Conservation (phyloP, 1,284 basidiomycete species). For the Sutorius eximius region DNA sequence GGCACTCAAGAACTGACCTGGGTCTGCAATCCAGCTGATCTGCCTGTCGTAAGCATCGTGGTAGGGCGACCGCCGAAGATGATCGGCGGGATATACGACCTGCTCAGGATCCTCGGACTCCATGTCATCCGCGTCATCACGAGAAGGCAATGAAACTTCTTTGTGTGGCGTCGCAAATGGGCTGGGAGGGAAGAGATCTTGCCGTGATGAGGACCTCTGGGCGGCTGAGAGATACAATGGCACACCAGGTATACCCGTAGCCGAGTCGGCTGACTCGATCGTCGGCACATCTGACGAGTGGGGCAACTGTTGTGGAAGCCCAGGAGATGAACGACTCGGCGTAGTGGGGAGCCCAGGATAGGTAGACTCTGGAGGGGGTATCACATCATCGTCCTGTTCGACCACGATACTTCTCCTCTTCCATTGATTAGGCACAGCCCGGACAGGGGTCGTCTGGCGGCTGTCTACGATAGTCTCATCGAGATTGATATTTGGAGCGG, state of each 20-base stretch:
- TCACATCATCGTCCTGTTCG: conserved; percentile 59
- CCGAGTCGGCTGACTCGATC: conserved; percentile 45
- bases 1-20: conserved; percentile 45
- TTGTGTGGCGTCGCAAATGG: conserved; percentile 71
- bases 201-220: conserved; percentile 48
- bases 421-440: conserved; percentile 34
- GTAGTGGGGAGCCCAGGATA: conserved; percentile 36
- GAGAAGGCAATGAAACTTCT: conserved; percentile 47
- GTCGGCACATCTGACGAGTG: conserved; percentile 55
- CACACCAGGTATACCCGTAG: conserved; percentile 36
- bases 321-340: conserved; percentile 35
- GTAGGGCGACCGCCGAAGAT: conserved; percentile 45
- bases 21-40: conserved; percentile 74
- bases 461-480: conserved; percentile 33
- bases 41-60: conserved; percentile 56
- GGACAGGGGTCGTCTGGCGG: conserved; percentile 37
- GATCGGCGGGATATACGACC: conserved; percentile 52
- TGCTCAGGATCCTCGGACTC: conserved; percentile 46
- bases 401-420: conserved; percentile 68
- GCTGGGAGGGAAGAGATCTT: conserved; percentile 62
- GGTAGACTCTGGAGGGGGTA: conserved; percentile 37
- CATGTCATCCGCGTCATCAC: conserved; percentile 53
- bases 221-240: conserved; percentile 48
- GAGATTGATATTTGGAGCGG: conserved; percentile 29
- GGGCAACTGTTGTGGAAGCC: conserved; percentile 38